phyloP scores from a whole-genome alignment of 371 early-diverging fungal species.

The Vittaforma corneae region DNA sequence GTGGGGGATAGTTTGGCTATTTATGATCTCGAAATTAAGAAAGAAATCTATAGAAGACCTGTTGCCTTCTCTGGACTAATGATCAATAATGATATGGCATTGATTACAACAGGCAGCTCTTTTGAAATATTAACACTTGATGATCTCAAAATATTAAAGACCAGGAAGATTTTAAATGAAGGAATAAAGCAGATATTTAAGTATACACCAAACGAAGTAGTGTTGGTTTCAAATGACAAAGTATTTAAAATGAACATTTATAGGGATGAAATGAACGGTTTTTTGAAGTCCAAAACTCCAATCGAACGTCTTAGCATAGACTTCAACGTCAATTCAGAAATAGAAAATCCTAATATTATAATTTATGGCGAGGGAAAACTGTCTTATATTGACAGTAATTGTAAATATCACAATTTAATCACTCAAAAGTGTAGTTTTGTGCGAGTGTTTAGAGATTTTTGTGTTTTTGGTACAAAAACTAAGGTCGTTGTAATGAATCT shows the following conservation, averaged over 20 bases:
- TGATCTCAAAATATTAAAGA: constrained; percentile 6
- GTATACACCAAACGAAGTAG: background rate
- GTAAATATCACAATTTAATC: background rate
- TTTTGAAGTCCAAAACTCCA: background rate
- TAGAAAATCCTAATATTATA: background rate
- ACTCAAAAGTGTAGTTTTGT: background rate
- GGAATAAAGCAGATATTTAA: background rate
- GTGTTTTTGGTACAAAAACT: background rate
- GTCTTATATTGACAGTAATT: background rate
- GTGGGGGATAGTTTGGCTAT: background rate
- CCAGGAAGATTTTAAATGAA: background rate
- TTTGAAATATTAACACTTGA: background rate
- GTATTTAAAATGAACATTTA: constrained; percentile 15
- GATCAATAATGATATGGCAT: background rate
- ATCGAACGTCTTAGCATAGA: too few relatives aligned
- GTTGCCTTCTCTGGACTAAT: background rate
- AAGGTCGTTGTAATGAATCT: constrained; percentile 1
- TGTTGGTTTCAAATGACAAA: constrained; percentile 5
- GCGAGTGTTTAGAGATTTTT: constrained; percentile 1
- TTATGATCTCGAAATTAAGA: constrained; percentile 15
- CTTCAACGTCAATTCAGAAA: background rate
- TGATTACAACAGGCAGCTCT: background rate
- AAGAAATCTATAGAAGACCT: background rate
- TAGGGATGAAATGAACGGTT: constrained; percentile 11
- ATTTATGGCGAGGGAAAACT: background rate